A percentile compares a stretch with the other conserved stretches of the same genome.
Evolutionary conservation across 257 asterid genomes (phyloP).

Genomic region (Scutellaria minor): DNA sequence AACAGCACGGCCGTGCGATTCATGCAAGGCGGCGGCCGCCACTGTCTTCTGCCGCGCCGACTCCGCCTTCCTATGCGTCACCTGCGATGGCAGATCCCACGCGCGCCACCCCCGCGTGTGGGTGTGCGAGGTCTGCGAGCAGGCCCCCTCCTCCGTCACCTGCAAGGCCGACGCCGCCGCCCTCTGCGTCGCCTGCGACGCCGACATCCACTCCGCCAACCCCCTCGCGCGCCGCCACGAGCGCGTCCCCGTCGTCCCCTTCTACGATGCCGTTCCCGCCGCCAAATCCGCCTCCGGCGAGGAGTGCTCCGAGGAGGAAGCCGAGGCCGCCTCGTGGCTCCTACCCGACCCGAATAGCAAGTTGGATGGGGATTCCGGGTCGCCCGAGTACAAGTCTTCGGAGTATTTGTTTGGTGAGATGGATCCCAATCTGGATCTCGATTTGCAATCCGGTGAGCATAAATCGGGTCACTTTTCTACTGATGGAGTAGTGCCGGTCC

Average conservation of each 20-base stretch:
- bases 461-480: slow-evolving; percentile 41
- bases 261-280: slow-evolving; percentile 43
- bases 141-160: slow-evolving; percentile 59
- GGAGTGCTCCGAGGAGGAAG: slow-evolving; percentile 45
- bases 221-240: slow-evolving; percentile 70
- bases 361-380: slow-evolving; percentile 32
- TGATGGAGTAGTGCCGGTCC: slow-evolving; percentile 88
- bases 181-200: slow-evolving; percentile 64
- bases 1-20: slow-evolving; percentile 69
- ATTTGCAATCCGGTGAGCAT: slow-evolving; percentile 45
- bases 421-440: slow-evolving; percentile 69
- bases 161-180: slow-evolving; percentile 72
- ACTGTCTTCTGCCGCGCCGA: slow-evolving; percentile 76
- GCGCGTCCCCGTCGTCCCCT: slow-evolving; percentile 52
- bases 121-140: slow-evolving; percentile 68
- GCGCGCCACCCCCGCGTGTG: slow-evolving; percentile 72
- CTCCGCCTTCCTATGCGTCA: slow-evolving; percentile 69
- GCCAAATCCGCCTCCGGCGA: slow-evolving; percentile 26
- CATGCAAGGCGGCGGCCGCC: slow-evolving; percentile 68
- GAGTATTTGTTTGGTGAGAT: slow-evolving; percentile 53
- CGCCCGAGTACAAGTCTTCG: slow-evolving; percentile 47
- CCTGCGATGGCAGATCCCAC: slow-evolving; percentile 71
- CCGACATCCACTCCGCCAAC: slow-evolving; percentile 67
- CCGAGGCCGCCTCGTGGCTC: slow-evolving; percentile 55
- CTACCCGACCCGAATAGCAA: slow-evolving; percentile 44